Evolutionary conservation across 371 early-diverging fungal species (phyloP), one percentile per base, ranked within the genome.

Genomic region (Mortierella sp.): DNA sequence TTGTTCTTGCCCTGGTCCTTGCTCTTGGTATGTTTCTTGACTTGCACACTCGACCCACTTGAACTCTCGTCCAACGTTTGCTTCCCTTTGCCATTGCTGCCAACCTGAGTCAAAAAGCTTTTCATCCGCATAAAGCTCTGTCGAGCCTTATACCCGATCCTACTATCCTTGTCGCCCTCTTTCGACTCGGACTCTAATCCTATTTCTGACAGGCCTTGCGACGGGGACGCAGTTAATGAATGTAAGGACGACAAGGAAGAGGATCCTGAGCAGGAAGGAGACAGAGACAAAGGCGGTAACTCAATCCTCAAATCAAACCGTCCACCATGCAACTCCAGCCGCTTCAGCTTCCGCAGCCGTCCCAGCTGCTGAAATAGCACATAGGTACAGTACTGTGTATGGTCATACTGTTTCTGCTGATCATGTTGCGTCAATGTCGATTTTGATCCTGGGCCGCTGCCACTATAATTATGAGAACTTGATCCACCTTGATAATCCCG

Each of bases 281-380:
- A 46, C n/a, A 41, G 24, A 41, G 6, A 23, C 34, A 12, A 30
- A 7, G 48, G 39, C 15, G 49, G 24, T 14, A 8, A 46, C n/a
- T 42, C 7, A 17, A 49, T 46, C 21, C 52, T 52, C 8, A 69
- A 32, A 53, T 62, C 53, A 39, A 69, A 52, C 28, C 61, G 61
- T 24, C 70, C 70, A 19, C 70, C 62, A 24, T 52, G 57, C 23
- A 69, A 53, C 43, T 61, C 70, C 15, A 69, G 21, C 2, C 62
- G 49, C 32, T 47, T 61, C 27, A 69, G 26, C 12, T 46, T 41
- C n/a, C 44, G 21, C 15, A 69, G 15, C 47, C 70, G 47, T 6
- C 70, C 70, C 41, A 69, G 15, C 5, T 62, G 62, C 15, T 62
- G 37, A 43, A 69, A 62, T 24, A 69, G 34, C 7, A 56, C 47